Evolutionary conservation across 768 basidiomycete genomes (phyloP).

Genomic region (Suillus subluteus): DNA sequence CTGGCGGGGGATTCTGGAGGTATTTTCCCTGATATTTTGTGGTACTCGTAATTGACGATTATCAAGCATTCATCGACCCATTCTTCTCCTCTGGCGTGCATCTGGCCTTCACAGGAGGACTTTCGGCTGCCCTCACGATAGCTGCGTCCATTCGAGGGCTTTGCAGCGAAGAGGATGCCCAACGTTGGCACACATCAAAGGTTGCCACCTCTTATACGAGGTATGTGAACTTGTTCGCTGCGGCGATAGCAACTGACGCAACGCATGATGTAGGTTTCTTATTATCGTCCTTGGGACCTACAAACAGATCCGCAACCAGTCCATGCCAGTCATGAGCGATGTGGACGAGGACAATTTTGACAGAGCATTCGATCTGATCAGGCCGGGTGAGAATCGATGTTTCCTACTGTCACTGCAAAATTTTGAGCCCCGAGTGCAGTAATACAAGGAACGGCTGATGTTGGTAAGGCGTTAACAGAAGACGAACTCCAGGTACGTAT

Average conservation of each 20-base stretch:
- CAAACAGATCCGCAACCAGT: constrained; percentile 69
- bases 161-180: constrained; percentile 45
- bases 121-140: constrained; percentile 60
- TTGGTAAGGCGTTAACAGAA: neutral
- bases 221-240: constrained; percentile 28
- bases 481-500: neutral
- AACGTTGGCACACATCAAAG: constrained; percentile 57
- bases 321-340: constrained; percentile 41
- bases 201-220: constrained; percentile 63
- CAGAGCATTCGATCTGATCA: neutral
- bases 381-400: neutral
- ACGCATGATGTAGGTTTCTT: constrained; percentile 43
- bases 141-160: constrained; percentile 43
- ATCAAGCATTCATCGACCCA: neutral
- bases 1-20: neutral
- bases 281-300: constrained; percentile 75
- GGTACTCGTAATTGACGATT: neutral
- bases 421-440: neutral
- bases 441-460: neutral
- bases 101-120: constrained; percentile 62
- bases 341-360: neutral
- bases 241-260: neutral
- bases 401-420: neutral
- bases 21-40: neutral
- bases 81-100: constrained; percentile 62